Evolutionary conservation across 2,329 filamentous ascomycete species (phyloP), one percentile per base, ranked within the genome.

Genomic region (Fusarium sp.): DNA sequence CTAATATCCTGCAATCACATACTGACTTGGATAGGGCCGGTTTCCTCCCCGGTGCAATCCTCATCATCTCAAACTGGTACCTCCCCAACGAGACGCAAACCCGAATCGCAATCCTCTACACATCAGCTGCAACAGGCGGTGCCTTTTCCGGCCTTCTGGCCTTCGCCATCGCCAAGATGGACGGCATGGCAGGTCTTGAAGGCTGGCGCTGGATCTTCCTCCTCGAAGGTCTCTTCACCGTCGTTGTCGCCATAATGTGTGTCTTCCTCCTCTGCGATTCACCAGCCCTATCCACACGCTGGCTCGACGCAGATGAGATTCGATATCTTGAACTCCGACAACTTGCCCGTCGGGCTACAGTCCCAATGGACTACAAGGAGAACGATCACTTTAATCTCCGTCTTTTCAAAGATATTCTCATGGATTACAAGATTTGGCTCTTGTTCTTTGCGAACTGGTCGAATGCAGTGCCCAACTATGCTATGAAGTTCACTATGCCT

Each of bases 361-460:
- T 68, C 0, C 66, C 66, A 1, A 61, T 56, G 4, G 63, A 68
- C 9, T 62, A 68, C 20, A 68, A 68, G 64, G 66, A 62, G 15
- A 62, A 62, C 22, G 55, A 68, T 0, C 66, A 68, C 18, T 68
- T 68, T 6, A 68, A 68, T 8, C 63, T 68, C 20, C 18, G 55
- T 0, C 18, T 68, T 0, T 74, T 85, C n/a, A 72, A 81, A 13
- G 80, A 81, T 12, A 85, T 87, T 8, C 60, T 87, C 2, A 79
- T 78, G 11, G 86, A 88, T 74, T 87, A 85, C 82, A 86, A 88
- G 76, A 84, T 83, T 20, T 84, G 82, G 66, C 75, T 82, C 15
- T 69, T 87, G 12, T 83, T 84, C 28, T 78, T 87, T 24, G 81
- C 81, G 57, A 85, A 82, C 74, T 84, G 82, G 81, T 85, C 80